A percentile compares a stretch with the other conserved stretches of the same genome.
Evolutionary conservation across 2,329 filamentous ascomycete species (phyloP).

Genomic region (Fusarium hainanense): DNA sequence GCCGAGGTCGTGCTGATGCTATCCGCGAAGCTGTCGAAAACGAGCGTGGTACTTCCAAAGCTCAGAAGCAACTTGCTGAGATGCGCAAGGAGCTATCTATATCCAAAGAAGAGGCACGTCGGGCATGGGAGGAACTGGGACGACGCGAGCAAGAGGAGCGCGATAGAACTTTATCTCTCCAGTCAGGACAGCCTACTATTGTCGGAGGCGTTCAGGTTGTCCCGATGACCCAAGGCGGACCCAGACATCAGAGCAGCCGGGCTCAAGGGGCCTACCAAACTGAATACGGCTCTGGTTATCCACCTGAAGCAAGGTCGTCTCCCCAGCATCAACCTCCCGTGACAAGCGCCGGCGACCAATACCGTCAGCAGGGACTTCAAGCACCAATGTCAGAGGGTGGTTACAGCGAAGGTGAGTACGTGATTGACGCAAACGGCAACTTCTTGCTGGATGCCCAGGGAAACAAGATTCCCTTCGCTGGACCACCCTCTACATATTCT

Average conservation of each 20-base stretch:
- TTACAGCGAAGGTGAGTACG: slow-evolving; percentile 78
- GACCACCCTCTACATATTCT: slow-evolving; percentile 56
- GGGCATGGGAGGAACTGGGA: slow-evolving; percentile 97
- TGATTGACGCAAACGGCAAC: slow-evolving; percentile 69
- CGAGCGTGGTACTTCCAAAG: slow-evolving; percentile 77
- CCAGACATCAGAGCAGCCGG: slow-evolving; percentile 61
- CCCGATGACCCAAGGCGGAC: slow-evolving; percentile 82
- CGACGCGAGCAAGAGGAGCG: slow-evolving; percentile 92
- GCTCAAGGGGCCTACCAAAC: slow-evolving; percentile 49
- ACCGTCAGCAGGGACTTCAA: slow-evolving; percentile 41
- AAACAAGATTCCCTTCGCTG: slow-evolving; percentile 66
- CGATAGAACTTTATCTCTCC: slow-evolving; percentile 84
- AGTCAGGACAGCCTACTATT: slow-evolving; percentile 86
- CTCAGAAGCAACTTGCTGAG: slow-evolving; percentile 83
- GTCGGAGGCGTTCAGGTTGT: slow-evolving; percentile 96
- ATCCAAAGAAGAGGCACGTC: slow-evolving; percentile 92
- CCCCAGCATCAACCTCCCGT: slow-evolving; percentile 54
- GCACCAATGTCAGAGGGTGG: slow-evolving; percentile 65
- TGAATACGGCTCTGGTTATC: slow-evolving; percentile 48
- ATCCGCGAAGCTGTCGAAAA: slow-evolving; percentile 73
- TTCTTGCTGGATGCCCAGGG: slow-evolving; percentile 71
- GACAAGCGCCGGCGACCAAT: slow-evolving; percentile 45
- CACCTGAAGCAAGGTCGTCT: slow-evolving; percentile 55
- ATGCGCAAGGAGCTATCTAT: slow-evolving; percentile 94
- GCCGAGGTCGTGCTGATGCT: slow-evolving; percentile 74